Evolutionary conservation across 2,329 filamentous ascomycete genomes (phyloP).

Genomic region (Exophiala mesophila): DNA sequence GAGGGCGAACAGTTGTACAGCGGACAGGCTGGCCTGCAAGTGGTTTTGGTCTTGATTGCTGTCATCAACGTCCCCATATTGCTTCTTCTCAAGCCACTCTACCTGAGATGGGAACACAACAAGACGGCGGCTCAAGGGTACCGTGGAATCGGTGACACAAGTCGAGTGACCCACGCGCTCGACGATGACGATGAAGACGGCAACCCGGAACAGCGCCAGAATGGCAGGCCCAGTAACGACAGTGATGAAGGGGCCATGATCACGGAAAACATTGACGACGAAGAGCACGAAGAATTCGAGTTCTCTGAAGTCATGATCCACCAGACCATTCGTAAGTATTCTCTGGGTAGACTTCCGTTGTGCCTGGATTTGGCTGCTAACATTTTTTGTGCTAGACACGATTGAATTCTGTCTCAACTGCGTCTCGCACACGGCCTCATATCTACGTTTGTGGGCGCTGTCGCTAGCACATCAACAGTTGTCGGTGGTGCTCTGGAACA

Average conservation of each 20-base stretch:
- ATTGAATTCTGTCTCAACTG: slow-evolving; percentile 95
- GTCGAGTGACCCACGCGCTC: slow-evolving; percentile 77
- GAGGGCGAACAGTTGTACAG: slow-evolving; percentile 69
- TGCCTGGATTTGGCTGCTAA: not conserved
- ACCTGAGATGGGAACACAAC: slow-evolving; percentile 91
- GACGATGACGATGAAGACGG: slow-evolving; percentile 70
- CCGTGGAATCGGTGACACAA: slow-evolving; percentile 79
- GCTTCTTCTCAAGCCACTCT: slow-evolving; percentile 92
- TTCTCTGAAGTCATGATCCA: slow-evolving; percentile 98
- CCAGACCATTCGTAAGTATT: slow-evolving; percentile 81
- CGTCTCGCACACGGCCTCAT: slow-evolving; percentile 96
- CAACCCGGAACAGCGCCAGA: slow-evolving; percentile 35
- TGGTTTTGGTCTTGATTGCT: slow-evolving; percentile 73
- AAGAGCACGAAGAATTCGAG: slow-evolving; percentile 93
- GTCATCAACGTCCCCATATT: slow-evolving; percentile 82
- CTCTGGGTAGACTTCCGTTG: not conserved
- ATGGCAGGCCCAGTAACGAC: slow-evolving; percentile 61
- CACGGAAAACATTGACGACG: slow-evolving; percentile 69
- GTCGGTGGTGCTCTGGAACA: slow-evolving; percentile 89
- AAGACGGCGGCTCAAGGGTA: slow-evolving; percentile 81
- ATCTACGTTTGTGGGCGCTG: slow-evolving; percentile 95
- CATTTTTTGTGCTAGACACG: slow-evolving; percentile 14
- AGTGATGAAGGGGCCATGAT: slow-evolving; percentile 86
- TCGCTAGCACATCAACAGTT: slow-evolving; percentile 98
- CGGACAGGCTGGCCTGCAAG: slow-evolving; percentile 71